Evolutionary conservation across 257 asterid genomes (phyloP).

Genomic region (Ilex asprella): DNA sequence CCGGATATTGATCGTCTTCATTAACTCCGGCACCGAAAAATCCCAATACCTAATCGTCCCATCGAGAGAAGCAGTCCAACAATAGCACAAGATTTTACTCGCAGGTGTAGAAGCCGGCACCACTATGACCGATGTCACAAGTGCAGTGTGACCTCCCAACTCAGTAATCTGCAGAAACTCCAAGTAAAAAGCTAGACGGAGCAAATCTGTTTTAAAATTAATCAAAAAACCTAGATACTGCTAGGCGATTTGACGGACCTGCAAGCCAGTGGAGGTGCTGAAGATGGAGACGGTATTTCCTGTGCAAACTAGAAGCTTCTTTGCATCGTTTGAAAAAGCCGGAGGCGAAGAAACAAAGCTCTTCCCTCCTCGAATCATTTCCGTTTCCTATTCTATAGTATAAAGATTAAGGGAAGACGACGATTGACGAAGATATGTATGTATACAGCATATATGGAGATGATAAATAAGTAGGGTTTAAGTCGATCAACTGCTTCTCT

Average conservation of each 20-base stretch:
- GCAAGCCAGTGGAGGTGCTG: constrained; percentile 89
- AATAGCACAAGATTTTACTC: constrained; percentile 46
- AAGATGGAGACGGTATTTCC: constrained; percentile 77
- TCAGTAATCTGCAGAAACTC: constrained; percentile 52
- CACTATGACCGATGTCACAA: constrained; percentile 77
- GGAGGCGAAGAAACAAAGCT: constrained; percentile 76
- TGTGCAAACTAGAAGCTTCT: constrained; percentile 75
- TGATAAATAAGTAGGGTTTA: too few relatives aligned
- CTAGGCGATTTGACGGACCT: constrained; percentile 25
- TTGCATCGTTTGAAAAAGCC: constrained; percentile 83
- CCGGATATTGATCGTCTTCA: constrained; percentile 49
- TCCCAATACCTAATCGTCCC: constrained; percentile 91
- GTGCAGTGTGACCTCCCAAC: constrained; percentile 72
- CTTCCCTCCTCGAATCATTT: constrained; percentile 70
- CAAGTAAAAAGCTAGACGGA: background rate
- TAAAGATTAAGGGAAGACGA: too few relatives aligned
- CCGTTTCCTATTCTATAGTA: background rate
- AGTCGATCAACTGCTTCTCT: too few relatives aligned
- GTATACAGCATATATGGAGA: too few relatives aligned
- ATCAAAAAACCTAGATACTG: background rate
- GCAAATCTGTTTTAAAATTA: background rate
- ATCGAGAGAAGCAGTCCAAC: constrained; percentile 92
- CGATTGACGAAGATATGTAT: too few relatives aligned
- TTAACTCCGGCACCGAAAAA: constrained; percentile 57
- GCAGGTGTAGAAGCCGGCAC: constrained; percentile 54